Evolutionary conservation across 768 basidiomycete genomes (phyloP).

Genomic region (Serendipita sp.): DNA sequence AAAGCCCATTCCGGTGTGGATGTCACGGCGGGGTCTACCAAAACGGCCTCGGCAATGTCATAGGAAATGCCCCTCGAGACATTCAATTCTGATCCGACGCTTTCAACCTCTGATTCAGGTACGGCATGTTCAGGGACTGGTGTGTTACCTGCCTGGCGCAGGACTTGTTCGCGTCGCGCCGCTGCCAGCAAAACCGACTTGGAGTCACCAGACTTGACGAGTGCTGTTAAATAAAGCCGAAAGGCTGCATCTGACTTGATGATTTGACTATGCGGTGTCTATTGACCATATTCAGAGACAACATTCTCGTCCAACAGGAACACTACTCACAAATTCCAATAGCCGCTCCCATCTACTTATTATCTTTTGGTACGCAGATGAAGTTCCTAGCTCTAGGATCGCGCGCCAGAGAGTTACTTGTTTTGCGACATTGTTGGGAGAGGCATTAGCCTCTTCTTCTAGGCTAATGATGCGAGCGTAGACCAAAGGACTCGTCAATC

Average conservation of each 20-base stretch:
- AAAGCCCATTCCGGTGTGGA: not conserved
- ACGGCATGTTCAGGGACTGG: not conserved
- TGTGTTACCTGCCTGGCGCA: constrained; percentile 24
- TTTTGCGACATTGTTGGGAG: constrained; percentile 49
- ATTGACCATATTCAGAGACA: constrained; percentile 6
- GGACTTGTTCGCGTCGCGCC: constrained; percentile 47
- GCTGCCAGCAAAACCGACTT: constrained; percentile 47
- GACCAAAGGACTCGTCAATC: not conserved
- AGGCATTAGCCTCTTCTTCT: constrained; percentile 61
- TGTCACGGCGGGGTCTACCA: not conserved
- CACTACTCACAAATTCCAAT: constrained; percentile 57
- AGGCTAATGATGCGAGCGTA: constrained; percentile 9
- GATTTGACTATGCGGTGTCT: constrained; percentile 57
- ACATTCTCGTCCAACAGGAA: not conserved
- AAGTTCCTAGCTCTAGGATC: constrained; percentile 43
- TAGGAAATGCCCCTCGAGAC: not conserved
- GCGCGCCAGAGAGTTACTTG: constrained; percentile 58
- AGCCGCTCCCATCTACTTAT: constrained; percentile 70
- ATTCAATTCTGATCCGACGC: not conserved
- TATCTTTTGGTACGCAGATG: constrained; percentile 52
- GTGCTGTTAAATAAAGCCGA: constrained; percentile 52
- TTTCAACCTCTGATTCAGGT: not conserved
- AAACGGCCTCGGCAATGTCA: constrained; percentile 2
- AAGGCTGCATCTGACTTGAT: constrained; percentile 57
- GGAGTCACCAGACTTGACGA: constrained; percentile 41